These are phyloP conservation scores for Pichia californica DNA, from an alignment of 805 yeast genomes.

Conservation along the genomic window DNA sequence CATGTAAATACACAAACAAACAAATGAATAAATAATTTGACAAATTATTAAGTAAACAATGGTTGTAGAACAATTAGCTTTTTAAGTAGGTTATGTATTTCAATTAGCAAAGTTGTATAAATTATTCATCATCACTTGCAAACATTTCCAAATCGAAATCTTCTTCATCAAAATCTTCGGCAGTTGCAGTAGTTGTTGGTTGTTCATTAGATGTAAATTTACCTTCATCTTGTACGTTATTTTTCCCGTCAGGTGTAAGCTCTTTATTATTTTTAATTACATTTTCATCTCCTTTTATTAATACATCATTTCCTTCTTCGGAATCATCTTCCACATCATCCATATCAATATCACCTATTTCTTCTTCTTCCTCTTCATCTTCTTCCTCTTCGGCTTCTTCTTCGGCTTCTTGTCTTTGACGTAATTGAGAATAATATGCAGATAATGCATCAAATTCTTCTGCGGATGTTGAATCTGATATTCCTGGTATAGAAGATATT, in stretches of 20 bases:
- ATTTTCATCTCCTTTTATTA: not conserved
- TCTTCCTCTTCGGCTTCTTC: constrained; percentile 49
- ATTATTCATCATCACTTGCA: constrained; percentile 9
- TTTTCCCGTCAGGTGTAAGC: too few relatives aligned
- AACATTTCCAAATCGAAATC: constrained; percentile 14
- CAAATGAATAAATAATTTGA: too few relatives aligned
- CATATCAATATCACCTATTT: constrained; percentile 6
- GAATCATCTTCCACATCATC: constrained; percentile 1
- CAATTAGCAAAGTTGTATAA: not conserved
- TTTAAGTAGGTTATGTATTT: too few relatives aligned
- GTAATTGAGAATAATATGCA: constrained; percentile 73
- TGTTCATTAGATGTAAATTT: too few relatives aligned
- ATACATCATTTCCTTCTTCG: not conserved
- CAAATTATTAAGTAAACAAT: too few relatives aligned
- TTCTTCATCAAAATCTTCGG: constrained; percentile 11
- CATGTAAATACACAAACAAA: too few relatives aligned
- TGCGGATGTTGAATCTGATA: constrained; percentile 33
- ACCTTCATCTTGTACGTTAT: too few relatives aligned
- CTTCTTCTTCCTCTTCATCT: constrained; percentile 10
- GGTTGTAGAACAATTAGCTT: too few relatives aligned
- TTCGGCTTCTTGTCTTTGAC: constrained; percentile 59
- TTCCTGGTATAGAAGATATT: not conserved
- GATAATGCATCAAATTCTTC: constrained; percentile 68
- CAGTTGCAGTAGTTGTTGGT: too few relatives aligned
- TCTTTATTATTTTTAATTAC: too few relatives aligned